A percentile compares a stretch with the other conserved stretches of the same genome.
Evolutionary conservation across 441 rosid genomes (phyloP).

Genomic region (Adansonia rubrostipa): DNA sequence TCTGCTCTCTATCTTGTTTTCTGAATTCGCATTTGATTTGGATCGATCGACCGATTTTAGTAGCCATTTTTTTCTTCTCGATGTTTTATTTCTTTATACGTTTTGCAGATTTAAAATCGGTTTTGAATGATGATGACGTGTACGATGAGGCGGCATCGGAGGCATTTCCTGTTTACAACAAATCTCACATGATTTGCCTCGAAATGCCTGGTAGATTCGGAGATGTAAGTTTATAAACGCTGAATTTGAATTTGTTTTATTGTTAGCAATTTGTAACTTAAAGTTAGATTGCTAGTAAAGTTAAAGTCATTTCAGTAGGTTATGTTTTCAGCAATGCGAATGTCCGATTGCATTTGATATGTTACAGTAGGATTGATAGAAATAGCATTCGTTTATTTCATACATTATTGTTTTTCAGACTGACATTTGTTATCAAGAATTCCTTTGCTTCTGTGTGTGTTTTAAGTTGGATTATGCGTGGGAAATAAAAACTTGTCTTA

Average conservation of each 20-base stretch:
- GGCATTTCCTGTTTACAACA: slow-evolving; percentile 83
- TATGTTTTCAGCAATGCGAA: neutral
- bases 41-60: slow-evolving; percentile 10
- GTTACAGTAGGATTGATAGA: neutral
- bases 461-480: neutral
- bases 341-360: slow-evolving; percentile 4
- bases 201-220: slow-evolving; percentile 67
- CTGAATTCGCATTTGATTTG: slow-evolving; percentile 4
- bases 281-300: neutral
- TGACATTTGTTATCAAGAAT: neutral
- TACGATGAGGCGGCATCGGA: slow-evolving; percentile 78
- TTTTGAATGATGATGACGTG: slow-evolving; percentile 66
- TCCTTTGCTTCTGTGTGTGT: neutral
- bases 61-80: neutral
- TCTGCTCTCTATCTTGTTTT: neutral
- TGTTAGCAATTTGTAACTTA: slow-evolving; percentile 12
- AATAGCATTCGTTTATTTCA: neutral
- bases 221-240: slow-evolving; percentile 55
- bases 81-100: neutral
- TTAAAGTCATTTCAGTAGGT: neutral
- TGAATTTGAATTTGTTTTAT: neutral
- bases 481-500: neutral
- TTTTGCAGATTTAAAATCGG: slow-evolving; percentile 74
- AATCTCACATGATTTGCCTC: slow-evolving; percentile 88
- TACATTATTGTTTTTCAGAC: neutral